These are phyloP conservation scores for Irineochytrium annulatum DNA, from an alignment of 192 early-diverging fungal genomes.

Conservation along the genomic window DNA sequence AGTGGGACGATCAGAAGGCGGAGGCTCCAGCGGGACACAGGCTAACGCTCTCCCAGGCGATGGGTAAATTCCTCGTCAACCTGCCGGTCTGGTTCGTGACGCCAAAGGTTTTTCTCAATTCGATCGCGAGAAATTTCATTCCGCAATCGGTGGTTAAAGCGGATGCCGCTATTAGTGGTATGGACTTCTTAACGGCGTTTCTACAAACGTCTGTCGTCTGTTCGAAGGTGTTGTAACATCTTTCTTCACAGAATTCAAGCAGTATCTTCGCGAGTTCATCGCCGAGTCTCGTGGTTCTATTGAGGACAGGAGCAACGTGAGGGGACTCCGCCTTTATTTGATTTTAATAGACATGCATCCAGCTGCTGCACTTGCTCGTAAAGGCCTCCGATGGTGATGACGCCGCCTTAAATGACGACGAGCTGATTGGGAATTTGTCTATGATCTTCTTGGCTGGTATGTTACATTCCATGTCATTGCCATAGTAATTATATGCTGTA, in stretches of 20 bases:
- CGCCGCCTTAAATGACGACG: conserved; percentile 14
- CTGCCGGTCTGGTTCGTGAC: conserved; percentile 16
- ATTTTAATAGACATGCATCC: neutral
- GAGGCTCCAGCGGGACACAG: conserved; percentile 12
- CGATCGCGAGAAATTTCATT: conserved; percentile 9
- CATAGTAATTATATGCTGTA: too few relatives aligned
- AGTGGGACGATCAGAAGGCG: neutral
- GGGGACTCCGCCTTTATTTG: neutral
- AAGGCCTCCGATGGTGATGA: conserved; percentile 12
- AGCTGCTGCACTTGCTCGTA: conserved; percentile 25
- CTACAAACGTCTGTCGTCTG: too few relatives aligned
- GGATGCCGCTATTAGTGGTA: neutral
- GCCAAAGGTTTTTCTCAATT: conserved; percentile 21
- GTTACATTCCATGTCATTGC: too few relatives aligned
- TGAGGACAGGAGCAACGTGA: conserved; percentile 18
- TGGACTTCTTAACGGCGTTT: neutral
- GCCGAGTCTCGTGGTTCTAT: conserved; percentile 4
- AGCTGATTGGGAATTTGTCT: conserved; percentile 41
- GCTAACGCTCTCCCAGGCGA: conserved; percentile 19
- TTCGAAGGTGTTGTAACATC: too few relatives aligned
- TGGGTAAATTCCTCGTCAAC: conserved; percentile 20
- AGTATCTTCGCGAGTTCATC: conserved; percentile 22
- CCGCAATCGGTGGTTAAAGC: neutral
- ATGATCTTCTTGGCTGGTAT: conserved; percentile 56
- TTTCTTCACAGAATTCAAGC: conserved; percentile 26